Base-by-base conservation (phyloP, 805 yeast genomes). In the Lachancea kluyveri region DNA sequence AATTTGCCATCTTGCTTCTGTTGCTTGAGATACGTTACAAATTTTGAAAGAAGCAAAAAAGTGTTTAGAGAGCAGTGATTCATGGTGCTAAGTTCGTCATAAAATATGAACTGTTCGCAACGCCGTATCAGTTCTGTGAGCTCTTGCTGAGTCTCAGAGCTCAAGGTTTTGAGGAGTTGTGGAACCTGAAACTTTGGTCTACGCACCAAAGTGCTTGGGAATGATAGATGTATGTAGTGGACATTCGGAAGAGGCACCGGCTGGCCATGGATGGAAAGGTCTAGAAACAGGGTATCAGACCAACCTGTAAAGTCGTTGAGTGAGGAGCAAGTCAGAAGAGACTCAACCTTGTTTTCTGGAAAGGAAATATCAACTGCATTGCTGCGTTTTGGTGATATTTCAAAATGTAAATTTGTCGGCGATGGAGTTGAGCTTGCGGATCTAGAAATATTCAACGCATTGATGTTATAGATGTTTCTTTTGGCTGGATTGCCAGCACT, bases 191-290 rank as follows among this genome's bases (percentile, higher is more conserved):
- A 48, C 10, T 47, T 46, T 1, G 57, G 52, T 26, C 62, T 52
- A 33, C 43, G 49, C 17, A 57, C 37, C 21, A 57, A 31, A 1
- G 62, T 57, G 12, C 52, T 49, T 4, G 62, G 62, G 23, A 54
- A 45, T 13, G 48, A 46, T 15, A 56, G 31, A 35, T 55, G 58
- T 12, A 52, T 39, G 20, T 41, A 42, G 15, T 43, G 33, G n/a
- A 45, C 30, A 18, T 42, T 40, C 15, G 33, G 35, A 11, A 11
- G 36, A 30, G 19, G 37, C 17, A 49, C 32, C 24, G 42, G 28
- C n/a, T 39, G 34, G 7, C 46, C 52, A 23, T 39, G 39, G 7
- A 49, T 43, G 6, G 52, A 42, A 19, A 48, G 22, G 30, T 52
- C 55, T 23, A 45, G 31, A 12, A 48, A 39, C 23, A 50, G 28